phyloP scores from a whole-genome alignment of 768 basidiomycete species.

The Psilocybe sp. region DNA sequence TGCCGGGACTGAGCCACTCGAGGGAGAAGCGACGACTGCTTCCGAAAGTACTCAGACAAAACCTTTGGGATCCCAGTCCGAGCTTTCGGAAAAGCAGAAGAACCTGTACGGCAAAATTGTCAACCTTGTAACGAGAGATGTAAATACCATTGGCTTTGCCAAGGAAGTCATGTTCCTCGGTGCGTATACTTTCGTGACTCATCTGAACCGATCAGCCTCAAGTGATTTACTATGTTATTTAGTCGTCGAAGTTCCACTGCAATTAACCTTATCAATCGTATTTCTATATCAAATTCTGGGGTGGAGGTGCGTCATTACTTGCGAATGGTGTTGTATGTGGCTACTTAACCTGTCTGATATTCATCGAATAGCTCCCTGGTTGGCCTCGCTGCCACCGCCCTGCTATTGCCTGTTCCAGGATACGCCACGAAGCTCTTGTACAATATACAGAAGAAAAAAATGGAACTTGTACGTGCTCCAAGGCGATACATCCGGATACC shows the following conservation, averaged over 20 bases:
- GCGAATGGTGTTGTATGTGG: background rate
- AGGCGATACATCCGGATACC: background rate
- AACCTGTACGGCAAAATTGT: no score
- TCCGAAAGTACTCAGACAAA: no score
- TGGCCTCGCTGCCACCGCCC: slow-evolving; percentile 50
- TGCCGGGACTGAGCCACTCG: no score
- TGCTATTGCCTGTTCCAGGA: slow-evolving; percentile 59
- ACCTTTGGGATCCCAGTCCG: no score
- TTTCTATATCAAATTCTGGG: slow-evolving; percentile 47
- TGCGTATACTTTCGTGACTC: no score
- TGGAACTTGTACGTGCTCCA: slow-evolving; percentile 30
- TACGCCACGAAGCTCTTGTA: slow-evolving; percentile 45
- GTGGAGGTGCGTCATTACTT: slow-evolving; percentile 33
- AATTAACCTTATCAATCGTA: slow-evolving; percentile 32
- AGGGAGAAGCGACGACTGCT: no score
- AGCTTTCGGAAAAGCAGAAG: no score
- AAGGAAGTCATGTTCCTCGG: slow-evolving; percentile 37
- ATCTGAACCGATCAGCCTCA: no score
- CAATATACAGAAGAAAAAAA: slow-evolving; percentile 39
- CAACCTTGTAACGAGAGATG: no score
- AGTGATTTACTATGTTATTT: slow-evolving; percentile 7
- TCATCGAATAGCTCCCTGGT: slow-evolving; percentile 17
- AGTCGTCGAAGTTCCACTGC: slow-evolving; percentile 35
- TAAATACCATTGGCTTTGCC: no score
- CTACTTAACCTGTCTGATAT: background rate